A percentile compares a stretch with the other conserved stretches of the same genome.
These are phyloP conservation scores for Microdochium bolleyi DNA, from an alignment of 2,329 filamentous ascomycete species.

Conservation along the genomic window DNA sequence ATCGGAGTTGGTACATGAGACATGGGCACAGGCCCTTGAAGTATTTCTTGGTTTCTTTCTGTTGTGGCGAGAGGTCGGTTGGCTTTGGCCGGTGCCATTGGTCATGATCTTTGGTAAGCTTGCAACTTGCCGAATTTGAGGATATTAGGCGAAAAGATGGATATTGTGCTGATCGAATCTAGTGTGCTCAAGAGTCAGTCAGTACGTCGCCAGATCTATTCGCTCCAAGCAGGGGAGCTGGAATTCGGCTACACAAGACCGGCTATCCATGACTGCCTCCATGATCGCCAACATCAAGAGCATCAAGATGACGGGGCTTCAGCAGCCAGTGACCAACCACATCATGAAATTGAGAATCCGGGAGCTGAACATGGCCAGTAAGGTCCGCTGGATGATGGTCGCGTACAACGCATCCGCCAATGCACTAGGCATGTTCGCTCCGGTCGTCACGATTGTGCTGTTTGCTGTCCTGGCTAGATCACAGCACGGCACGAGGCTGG, in stretches of 20 bases:
- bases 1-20: constrained; percentile 30
- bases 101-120: constrained; percentile 30
- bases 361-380: not conserved
- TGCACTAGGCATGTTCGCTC: constrained; percentile 30
- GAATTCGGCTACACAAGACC: not conserved
- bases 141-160: not conserved
- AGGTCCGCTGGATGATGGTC: constrained; percentile 13
- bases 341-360: not conserved
- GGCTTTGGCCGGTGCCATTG: constrained; percentile 31
- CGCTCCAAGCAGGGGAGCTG: not conserved
- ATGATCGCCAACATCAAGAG: not conserved
- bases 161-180: not conserved
- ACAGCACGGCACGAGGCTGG: constrained; percentile 11
- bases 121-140: not conserved
- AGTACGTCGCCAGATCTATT: constrained; percentile 25
- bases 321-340: not conserved
- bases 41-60: constrained; percentile 29
- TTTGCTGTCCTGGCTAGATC: constrained; percentile 19
- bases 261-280: not conserved
- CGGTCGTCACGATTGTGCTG: constrained; percentile 26
- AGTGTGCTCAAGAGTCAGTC: constrained; percentile 33
- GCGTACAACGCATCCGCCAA: constrained; percentile 20
- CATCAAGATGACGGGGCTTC: not conserved
- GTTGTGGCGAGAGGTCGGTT: constrained; percentile 29
- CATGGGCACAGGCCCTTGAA: constrained; percentile 32